Percentiles rank a stretch among this genome's conserved stretches.
Evolutionary conservation across 2,329 filamentous ascomycete species (phyloP).

Genomic region (Phialophora chinensis): DNA sequence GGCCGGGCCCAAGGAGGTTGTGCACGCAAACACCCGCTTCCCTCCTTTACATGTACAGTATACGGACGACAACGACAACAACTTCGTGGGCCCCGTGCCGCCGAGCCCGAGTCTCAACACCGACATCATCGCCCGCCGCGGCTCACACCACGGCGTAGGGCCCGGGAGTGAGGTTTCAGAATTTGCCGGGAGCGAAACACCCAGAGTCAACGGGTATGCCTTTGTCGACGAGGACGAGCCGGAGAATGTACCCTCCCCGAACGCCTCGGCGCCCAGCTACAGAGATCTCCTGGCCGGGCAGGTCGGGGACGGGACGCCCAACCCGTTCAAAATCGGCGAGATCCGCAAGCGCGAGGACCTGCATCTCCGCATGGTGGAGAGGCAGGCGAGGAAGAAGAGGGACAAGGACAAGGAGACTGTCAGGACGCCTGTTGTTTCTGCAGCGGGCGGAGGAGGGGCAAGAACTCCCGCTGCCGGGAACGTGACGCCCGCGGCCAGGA

Average conservation of each 20-base stretch:
- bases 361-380: slow-evolving; percentile 85
- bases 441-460: background rate
- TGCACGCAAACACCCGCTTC: slow-evolving; percentile 83
- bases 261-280: slow-evolving; percentile 58
- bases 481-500: slow-evolving; percentile 53
- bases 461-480: slow-evolving; percentile 40
- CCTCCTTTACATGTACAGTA: slow-evolving; percentile 52
- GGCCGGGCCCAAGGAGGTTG: slow-evolving; percentile 76
- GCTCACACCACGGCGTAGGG: slow-evolving; percentile 73
- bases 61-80: slow-evolving; percentile 37
- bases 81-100: slow-evolving; percentile 56
- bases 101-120: slow-evolving; percentile 82
- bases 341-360: slow-evolving; percentile 78
- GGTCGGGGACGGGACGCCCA: slow-evolving; percentile 62
- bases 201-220: slow-evolving; percentile 88
- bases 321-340: slow-evolving; percentile 80
- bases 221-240: slow-evolving; percentile 81
- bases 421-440: slow-evolving; percentile 2
- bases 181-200: slow-evolving; percentile 75
- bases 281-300: slow-evolving; percentile 43
- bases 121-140: slow-evolving; percentile 67
- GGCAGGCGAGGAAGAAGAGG: slow-evolving; percentile 42
- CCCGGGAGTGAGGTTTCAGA: slow-evolving; percentile 58
- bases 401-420: slow-evolving; percentile 35
- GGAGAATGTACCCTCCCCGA: slow-evolving; percentile 45